Conservation (phyloP, 2,329 filamentous ascomycete species). For the Fusarium annulatum region DNA sequence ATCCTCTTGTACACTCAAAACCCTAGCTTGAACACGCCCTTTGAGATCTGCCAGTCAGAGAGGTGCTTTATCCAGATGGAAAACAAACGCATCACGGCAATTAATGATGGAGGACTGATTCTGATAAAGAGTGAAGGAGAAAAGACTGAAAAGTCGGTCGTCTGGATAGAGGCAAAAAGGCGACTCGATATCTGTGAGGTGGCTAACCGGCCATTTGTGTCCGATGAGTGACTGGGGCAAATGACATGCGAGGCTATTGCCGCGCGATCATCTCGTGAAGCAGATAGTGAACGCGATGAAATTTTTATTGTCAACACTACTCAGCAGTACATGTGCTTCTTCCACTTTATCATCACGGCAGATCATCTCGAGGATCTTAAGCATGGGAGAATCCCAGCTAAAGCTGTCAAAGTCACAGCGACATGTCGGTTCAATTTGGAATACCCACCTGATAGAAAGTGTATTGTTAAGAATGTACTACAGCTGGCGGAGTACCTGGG, state of each 20-base stretch:
- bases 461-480: background rate
- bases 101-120: background rate
- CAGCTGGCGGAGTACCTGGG: background rate
- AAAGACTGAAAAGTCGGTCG: background rate
- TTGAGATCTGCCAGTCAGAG: background rate
- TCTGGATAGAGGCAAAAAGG: background rate
- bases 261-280: background rate
- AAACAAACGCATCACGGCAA: background rate
- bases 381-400: background rate
- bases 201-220: background rate
- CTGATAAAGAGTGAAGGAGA: fast-evolving
- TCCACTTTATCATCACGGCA: background rate
- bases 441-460: fast-evolving
- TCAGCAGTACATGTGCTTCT: background rate
- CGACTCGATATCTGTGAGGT: background rate
- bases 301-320: fast-evolving
- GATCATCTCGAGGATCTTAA: background rate
- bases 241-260: background rate
- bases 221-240: background rate
- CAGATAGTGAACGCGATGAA: fast-evolving
- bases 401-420: fast-evolving
- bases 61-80: fast-evolving
- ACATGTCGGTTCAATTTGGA: background rate
- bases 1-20: no score
- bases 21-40: fast-evolving